Conservation (phyloP, 345 rosid genomes). For the Melaleuca alternifolia region DNA sequence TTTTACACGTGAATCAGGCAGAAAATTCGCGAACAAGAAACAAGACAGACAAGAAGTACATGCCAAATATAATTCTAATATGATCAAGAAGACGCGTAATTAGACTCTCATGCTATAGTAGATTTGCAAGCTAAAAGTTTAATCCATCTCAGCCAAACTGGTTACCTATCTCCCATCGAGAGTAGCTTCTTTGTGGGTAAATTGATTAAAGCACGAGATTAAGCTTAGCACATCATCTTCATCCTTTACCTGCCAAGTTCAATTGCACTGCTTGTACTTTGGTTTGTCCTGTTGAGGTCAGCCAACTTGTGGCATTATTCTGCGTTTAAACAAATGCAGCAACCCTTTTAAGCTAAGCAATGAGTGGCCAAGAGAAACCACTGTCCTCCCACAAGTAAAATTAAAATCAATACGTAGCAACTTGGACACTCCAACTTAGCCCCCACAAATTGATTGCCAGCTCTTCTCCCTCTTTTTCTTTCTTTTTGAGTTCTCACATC, state of each 20-base stretch:
- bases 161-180: neutral
- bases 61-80: neutral
- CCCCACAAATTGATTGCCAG: neutral
- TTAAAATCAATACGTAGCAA: neutral
- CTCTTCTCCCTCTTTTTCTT: neutral
- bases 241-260: neutral
- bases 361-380: neutral
- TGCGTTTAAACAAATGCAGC: neutral
- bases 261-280: neutral
- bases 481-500: neutral
- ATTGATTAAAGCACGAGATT: neutral
- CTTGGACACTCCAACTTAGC: constrained; percentile 11
- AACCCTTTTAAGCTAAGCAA: neutral
- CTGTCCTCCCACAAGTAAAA: neutral
- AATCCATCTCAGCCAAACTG: neutral
- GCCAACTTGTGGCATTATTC: neutral
- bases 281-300: constrained; percentile 7
- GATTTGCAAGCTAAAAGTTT: neutral
- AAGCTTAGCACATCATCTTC: neutral
- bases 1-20: neutral
- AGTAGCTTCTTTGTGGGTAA: neutral
- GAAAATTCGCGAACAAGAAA: neutral
- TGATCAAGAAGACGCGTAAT: neutral
- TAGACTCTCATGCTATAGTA: neutral
- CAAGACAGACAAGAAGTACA: neutral